Conservation (phyloP, 305 asterid genomes). For the Fraxinus ornus region DNA sequence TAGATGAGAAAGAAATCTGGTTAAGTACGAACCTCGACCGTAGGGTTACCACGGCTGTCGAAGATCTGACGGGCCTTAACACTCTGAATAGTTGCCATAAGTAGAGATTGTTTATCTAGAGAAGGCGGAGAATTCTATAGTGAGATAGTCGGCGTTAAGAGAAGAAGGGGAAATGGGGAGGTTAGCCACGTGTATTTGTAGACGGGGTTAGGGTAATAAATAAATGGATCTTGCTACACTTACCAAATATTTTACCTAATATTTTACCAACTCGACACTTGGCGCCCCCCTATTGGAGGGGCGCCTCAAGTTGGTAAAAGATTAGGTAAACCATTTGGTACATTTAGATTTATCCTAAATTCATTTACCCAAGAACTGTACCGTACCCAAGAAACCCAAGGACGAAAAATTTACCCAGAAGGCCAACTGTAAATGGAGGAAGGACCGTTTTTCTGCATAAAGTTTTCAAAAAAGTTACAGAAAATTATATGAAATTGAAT, state of each 20-base stretch:
- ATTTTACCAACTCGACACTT: too few relatives aligned
- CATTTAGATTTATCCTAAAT: too few relatives aligned
- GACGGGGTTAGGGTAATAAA: background rate
- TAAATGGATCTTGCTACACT: too few relatives aligned
- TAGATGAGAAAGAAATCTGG: background rate
- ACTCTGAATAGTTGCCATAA: conserved; percentile 42
- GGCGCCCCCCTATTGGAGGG: too few relatives aligned
- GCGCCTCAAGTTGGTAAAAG: too few relatives aligned
- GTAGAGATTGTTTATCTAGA: background rate
- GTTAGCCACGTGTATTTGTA: conserved; percentile 7
- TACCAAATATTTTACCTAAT: too few relatives aligned
- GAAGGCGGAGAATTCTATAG: background rate
- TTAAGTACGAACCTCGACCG: conserved; percentile 65
- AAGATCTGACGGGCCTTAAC: conserved; percentile 87
- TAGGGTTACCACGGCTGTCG: conserved; percentile 95
- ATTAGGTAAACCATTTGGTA: too few relatives aligned
- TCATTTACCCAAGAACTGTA: background rate
- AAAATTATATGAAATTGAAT: background rate
- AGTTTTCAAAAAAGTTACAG: background rate
- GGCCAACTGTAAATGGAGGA: conserved; percentile 29
- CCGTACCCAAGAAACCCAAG: conserved; percentile 41
- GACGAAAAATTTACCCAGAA: conserved; percentile 32
- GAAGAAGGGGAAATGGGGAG: background rate
- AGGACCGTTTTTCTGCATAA: conserved; percentile 34
- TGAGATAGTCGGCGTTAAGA: background rate